phyloP scores from a whole-genome alignment of 148 eudicot genomes.

The Fagopyrum esculentum region DNA sequence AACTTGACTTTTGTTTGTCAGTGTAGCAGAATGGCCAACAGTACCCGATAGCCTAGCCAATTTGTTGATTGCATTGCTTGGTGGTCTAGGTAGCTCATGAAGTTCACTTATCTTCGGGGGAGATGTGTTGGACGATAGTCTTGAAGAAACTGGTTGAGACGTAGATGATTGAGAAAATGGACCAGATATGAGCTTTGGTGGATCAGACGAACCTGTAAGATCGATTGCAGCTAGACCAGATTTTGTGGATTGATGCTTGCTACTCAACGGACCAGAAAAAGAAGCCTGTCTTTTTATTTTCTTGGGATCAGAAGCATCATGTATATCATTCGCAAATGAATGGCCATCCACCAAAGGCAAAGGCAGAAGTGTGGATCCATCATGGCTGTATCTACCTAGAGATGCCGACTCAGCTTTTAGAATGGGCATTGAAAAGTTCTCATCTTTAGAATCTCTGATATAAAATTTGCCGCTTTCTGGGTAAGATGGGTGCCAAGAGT shows the following conservation, averaged over 20 bases:
- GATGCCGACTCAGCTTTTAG: slow-evolving; percentile 24
- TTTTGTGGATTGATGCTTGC: slow-evolving; percentile 45
- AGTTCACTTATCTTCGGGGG: slow-evolving; percentile 93
- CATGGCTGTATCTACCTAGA: slow-evolving; percentile 32
- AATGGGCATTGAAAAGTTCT: slow-evolving; percentile 21
- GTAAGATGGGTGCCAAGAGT: slow-evolving; percentile 62
- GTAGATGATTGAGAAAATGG: slow-evolving; percentile 38
- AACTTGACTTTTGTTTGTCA: slow-evolving; percentile 35
- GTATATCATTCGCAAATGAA: slow-evolving; percentile 38
- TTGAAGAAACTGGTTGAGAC: slow-evolving; percentile 34
- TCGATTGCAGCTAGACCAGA: slow-evolving; percentile 45
- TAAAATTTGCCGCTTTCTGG: slow-evolving; percentile 41
- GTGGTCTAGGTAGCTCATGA: slow-evolving; percentile 97
- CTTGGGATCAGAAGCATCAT: slow-evolving; percentile 38
- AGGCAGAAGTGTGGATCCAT: slow-evolving; percentile 39
- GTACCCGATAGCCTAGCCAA: slow-evolving; percentile 31
- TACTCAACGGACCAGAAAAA: slow-evolving; percentile 81
- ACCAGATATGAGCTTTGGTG: slow-evolving; percentile 39
- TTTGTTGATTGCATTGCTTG: slow-evolving; percentile 41
- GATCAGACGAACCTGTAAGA: slow-evolving; percentile 41
- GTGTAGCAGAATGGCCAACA: slow-evolving; percentile 59
- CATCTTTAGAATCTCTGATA: slow-evolving; percentile 43
- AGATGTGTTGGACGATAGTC: slow-evolving; percentile 39
- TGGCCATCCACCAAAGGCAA: slow-evolving; percentile 43
- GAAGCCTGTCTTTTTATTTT: slow-evolving; percentile 56